phyloP scores from a whole-genome alignment of 2,329 filamentous ascomycete species.

The Chaetomiaceae sp. region DNA sequence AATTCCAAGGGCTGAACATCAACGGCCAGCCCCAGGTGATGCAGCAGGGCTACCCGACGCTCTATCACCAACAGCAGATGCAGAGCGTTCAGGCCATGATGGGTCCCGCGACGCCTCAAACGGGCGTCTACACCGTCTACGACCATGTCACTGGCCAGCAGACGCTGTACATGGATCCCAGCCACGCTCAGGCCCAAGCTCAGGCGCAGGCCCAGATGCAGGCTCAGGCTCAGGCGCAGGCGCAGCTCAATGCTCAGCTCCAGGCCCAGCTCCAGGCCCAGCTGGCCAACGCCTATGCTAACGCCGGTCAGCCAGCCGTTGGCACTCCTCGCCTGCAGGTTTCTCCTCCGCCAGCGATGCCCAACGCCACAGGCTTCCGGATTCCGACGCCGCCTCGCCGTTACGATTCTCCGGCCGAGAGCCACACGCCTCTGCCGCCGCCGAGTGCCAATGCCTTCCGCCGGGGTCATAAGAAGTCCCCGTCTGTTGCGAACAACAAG shows the following conservation, averaged over 20 bases:
- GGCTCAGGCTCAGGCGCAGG: constrained; percentile 36
- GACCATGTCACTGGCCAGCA: constrained; percentile 84
- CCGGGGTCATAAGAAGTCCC: constrained; percentile 85
- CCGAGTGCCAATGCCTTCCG: constrained; percentile 90
- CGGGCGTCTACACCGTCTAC: constrained; percentile 76
- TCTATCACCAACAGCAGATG: constrained; percentile 42
- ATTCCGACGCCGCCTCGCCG: constrained; percentile 64
- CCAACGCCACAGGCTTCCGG: constrained; percentile 48
- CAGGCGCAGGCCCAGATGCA: not conserved
- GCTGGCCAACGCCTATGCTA: constrained; percentile 37
- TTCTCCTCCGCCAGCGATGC: constrained; percentile 68
- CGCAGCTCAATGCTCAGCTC: constrained; percentile 41
- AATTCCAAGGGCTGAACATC: constrained; percentile 73
- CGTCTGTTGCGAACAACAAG: constrained; percentile 66
- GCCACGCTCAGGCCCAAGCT: constrained; percentile 32
- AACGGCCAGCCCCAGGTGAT: constrained; percentile 45
- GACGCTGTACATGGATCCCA: constrained; percentile 71
- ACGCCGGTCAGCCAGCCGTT: constrained; percentile 46
- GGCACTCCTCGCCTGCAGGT: constrained; percentile 72
- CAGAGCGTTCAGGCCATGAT: constrained; percentile 50
- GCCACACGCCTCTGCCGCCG: constrained; percentile 66
- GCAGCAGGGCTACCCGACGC: constrained; percentile 58
- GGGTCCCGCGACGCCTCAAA: constrained; percentile 52
- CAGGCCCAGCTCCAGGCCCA: constrained; percentile 35
- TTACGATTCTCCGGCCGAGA: constrained; percentile 63